Evolutionary conservation across 371 early-diverging fungal species (phyloP).

Genomic region (Lichtheimia ornata): DNA sequence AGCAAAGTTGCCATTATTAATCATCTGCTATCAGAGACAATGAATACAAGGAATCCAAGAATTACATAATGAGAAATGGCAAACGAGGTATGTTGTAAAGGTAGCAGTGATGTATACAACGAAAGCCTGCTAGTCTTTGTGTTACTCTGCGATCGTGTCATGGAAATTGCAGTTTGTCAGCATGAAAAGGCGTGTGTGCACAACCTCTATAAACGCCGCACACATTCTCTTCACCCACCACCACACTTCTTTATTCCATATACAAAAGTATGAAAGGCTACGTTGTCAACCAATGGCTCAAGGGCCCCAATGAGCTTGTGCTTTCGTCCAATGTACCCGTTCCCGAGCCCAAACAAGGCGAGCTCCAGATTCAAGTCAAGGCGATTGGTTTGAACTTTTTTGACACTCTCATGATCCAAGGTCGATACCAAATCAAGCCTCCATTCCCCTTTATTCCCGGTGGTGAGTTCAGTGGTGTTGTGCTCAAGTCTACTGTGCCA

Average conservation of each 20-base stretch:
- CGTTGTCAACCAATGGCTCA: conserved; percentile 72
- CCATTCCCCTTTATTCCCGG: conserved; percentile 86
- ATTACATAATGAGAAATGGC: no score
- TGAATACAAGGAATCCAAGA: no score
- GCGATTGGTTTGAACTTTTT: conserved; percentile 83
- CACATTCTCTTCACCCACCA: background rate
- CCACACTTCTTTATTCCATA: background rate
- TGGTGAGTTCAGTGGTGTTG: conserved; percentile 61
- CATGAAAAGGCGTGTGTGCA: conserved; percentile 4
- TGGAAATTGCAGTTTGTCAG: background rate
- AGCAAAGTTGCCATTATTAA: no score
- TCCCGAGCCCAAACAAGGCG: conserved; percentile 56
- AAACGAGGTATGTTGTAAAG: no score
- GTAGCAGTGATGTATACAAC: no score
- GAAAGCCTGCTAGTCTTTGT: no score
- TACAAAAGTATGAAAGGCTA: conserved; percentile 66
- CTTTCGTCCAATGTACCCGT: conserved; percentile 59
- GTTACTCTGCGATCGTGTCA: no score
- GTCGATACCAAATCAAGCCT: conserved; percentile 84
- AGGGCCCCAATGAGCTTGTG: conserved; percentile 69
- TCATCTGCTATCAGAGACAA: no score
- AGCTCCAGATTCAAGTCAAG: conserved; percentile 72
- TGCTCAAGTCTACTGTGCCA: conserved; percentile 42
- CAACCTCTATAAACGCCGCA: background rate
- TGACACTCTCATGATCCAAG: conserved; percentile 83